Evolutionary conservation across 176 grass and related monocot genomes (phyloP), one percentile per base, ranked within the genome.

Genomic region (Aegilops bicornis): DNA sequence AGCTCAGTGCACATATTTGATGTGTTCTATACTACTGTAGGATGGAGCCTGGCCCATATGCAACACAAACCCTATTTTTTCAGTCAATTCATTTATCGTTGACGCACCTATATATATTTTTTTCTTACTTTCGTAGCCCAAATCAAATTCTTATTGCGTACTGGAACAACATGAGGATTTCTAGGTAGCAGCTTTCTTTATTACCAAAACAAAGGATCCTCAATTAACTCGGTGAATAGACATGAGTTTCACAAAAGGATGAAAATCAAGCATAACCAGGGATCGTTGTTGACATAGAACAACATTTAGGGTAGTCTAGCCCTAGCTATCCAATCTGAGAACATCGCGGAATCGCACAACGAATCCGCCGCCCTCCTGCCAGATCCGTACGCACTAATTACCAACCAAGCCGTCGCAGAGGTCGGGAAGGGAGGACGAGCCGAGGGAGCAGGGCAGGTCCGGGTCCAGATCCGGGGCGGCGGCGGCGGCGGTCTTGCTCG

Each of bases 361-460:
- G 39, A 64, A 80, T 47, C 39, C 19, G 64, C 15, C 78, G 31
- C 10, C 24, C 16, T 65, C 17, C 10, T 30, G 24, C 16, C 0
- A 80, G 8, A 47, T 10, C 39, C 40, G 39, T 22, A 19, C 25
- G 39, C 5, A 19, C 30, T 83, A 73, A 7, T 40, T 72, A 73
- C 48, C 81, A 56, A 73, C 8, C 50, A 83, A 17, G 33, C 23
- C 66, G 32, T 35, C 32, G 81, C 4, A 1, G 81, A 72, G 33
- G 13, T 82, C 66, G 39, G 47, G 5, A 7, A 70, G 50, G 50
- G n/a, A 61, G 67, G 31, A 6, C 4, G 81, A 66, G 45, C 65
- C 67, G 48, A 48, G 13, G 47, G 1, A 54, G 80, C 80, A 71
- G n/a, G 33, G 12, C 80, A 58, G 80, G 30, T 83, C 80, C 31